Evolutionary conservation across 2,329 filamentous ascomycete species (phyloP).

Genomic region (Monosporascus sp.): DNA sequence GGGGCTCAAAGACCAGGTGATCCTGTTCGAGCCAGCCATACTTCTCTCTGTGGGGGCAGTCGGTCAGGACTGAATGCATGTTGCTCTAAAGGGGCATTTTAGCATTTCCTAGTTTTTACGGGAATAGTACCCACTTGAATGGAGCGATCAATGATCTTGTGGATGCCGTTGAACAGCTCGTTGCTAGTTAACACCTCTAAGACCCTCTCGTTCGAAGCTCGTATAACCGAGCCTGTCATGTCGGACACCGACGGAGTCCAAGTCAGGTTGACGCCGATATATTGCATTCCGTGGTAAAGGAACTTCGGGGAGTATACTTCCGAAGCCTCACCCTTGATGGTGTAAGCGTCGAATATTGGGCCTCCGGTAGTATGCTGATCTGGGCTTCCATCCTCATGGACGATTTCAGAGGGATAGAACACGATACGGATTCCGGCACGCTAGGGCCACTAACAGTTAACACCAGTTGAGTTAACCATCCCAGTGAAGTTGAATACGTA

Average conservation of each 20-base stretch:
- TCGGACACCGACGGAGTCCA: constrained; percentile 5
- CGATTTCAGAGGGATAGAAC: constrained; percentile 5
- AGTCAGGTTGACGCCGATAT: constrained; percentile 7
- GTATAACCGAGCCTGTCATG: constrained; percentile 2
- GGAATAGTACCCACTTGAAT: background rate
- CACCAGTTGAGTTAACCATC: background rate
- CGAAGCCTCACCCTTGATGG: background rate
- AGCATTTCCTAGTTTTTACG: background rate
- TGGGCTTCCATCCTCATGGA: background rate
- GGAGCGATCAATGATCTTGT: constrained; percentile 7
- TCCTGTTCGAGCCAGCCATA: constrained; percentile 12
- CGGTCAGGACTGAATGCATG: constrained; percentile 9
- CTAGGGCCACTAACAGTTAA: background rate
- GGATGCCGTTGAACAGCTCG: constrained; percentile 3
- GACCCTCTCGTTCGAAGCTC: constrained; percentile 5
- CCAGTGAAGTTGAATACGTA: background rate
- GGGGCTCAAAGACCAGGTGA: constrained; percentile 6
- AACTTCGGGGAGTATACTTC: constrained; percentile 4
- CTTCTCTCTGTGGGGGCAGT: constrained; percentile 9
- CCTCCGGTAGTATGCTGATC: constrained; percentile 2
- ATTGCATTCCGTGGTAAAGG: constrained; percentile 7
- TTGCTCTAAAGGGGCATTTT: constrained; percentile 2
- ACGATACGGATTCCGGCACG: constrained; percentile 2
- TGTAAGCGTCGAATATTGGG: constrained; percentile 10
- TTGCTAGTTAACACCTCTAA: constrained; percentile 1